These are phyloP conservation scores for Auriculariales sp. DNA, from an alignment of 768 basidiomycete species.

Conservation along the genomic window DNA sequence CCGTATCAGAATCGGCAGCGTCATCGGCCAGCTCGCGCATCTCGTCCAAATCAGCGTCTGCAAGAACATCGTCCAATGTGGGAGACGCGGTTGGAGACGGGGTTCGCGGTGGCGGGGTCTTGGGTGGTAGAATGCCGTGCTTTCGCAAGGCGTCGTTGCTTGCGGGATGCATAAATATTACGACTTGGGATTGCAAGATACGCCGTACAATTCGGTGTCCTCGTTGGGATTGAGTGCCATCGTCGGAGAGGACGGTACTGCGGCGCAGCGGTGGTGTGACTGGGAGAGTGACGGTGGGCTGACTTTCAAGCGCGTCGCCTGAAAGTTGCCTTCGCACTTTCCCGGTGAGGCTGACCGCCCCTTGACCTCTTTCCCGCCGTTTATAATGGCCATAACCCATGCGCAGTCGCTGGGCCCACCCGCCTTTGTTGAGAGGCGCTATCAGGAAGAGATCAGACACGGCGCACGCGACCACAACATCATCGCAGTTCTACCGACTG, in stretches of 20 bases:
- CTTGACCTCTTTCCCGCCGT: too few species aligned
- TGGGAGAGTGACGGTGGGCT: too few species aligned
- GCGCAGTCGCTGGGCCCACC: background rate
- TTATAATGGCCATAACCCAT: background rate
- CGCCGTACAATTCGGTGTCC: slow-evolving; percentile 88
- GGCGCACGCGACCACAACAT: slow-evolving; percentile 36
- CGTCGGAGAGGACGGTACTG: too few species aligned
- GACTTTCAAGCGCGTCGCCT: too few species aligned
- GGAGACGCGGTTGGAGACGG: slow-evolving; percentile 78
- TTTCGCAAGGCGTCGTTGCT: slow-evolving; percentile 92
- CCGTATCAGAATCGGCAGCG: slow-evolving; percentile 57
- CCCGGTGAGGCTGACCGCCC: too few species aligned
- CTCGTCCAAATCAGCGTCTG: slow-evolving; percentile 46
- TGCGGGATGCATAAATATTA: slow-evolving; percentile 8
- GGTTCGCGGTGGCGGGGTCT: slow-evolving; percentile 46
- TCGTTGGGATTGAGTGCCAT: slow-evolving; percentile 75
- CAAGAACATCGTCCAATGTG: slow-evolving; percentile 49
- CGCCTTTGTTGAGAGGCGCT: slow-evolving; percentile 4
- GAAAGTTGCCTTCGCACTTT: too few species aligned
- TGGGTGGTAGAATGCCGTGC: slow-evolving; percentile 78
- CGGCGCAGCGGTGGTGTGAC: too few species aligned
- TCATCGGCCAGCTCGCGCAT: slow-evolving; percentile 61
- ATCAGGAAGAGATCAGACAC: slow-evolving; percentile 35
- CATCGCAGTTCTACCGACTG: slow-evolving; percentile 45
- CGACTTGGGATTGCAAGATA: background rate